A percentile compares a stretch with the other conserved stretches of the same genome.
phyloP scores from a whole-genome alignment of 108 stramenopile genomes.

The Cyclotella choctawhatcheeana region DNA sequence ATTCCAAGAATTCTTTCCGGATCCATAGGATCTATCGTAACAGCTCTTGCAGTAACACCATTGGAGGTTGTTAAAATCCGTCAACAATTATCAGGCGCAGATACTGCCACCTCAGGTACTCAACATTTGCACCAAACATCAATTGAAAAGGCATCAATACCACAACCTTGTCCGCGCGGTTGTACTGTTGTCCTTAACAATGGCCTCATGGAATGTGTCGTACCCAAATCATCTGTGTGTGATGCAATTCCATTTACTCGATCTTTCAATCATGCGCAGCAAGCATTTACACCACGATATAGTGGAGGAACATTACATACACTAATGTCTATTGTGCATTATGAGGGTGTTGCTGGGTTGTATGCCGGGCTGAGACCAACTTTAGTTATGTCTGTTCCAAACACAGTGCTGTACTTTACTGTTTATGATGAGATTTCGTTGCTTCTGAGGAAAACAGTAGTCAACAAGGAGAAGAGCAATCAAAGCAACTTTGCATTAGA shows the following conservation, averaged over 20 bases:
- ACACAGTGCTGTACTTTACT: slow-evolving; percentile 91
- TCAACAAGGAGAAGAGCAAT: neutral
- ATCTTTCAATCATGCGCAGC: slow-evolving; percentile 12
- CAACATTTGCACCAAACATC: neutral
- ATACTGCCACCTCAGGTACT: neutral
- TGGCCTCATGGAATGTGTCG: slow-evolving; percentile 61
- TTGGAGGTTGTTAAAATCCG: slow-evolving; percentile 83
- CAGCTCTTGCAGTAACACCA: slow-evolving; percentile 68
- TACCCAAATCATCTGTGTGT: slow-evolving; percentile 59
- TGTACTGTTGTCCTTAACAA: slow-evolving; percentile 71
- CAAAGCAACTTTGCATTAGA: neutral
- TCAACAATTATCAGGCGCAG: slow-evolving; percentile 45
- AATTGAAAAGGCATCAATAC: neutral
- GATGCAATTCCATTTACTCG: slow-evolving; percentile 22
- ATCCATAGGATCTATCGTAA: slow-evolving; percentile 67
- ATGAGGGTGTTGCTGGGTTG: slow-evolving; percentile 77
- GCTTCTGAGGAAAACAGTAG: slow-evolving; percentile 6
- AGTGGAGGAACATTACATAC: slow-evolving; percentile 44
- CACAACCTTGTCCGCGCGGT: slow-evolving; percentile 47
- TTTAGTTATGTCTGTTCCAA: slow-evolving; percentile 78
- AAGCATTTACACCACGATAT: slow-evolving; percentile 6
- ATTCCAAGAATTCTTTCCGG: slow-evolving; percentile 58
- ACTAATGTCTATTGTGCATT: slow-evolving; percentile 53
- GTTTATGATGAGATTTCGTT: slow-evolving; percentile 82
- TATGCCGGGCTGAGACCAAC: slow-evolving; percentile 84